Evolutionary conservation across 495 filamentous ascomycete genomes (phyloP).

Genomic region (Hypoxylon rickii): DNA sequence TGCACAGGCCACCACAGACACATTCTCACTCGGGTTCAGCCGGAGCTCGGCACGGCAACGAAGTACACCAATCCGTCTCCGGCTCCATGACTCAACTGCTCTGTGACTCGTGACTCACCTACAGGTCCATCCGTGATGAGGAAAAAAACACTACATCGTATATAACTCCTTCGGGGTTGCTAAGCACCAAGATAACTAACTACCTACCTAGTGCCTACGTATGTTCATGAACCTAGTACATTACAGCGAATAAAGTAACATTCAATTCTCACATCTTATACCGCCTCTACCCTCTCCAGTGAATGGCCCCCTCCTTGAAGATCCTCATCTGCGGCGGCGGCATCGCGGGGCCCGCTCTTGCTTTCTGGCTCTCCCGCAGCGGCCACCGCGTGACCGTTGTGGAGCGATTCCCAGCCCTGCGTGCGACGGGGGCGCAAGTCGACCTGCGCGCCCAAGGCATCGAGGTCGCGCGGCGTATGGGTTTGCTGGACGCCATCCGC

Average conservation of each 20-base stretch:
- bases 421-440: slow-evolving; percentile 54
- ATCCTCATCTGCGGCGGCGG: slow-evolving; percentile 43
- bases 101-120: not conserved
- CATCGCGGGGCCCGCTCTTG: slow-evolving; percentile 51
- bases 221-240: too few relatives aligned
- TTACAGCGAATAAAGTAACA: too few relatives aligned
- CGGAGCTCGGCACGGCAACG: not conserved
- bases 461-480: slow-evolving; percentile 56
- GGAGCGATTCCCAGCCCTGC: slow-evolving; percentile 53
- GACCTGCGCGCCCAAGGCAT: slow-evolving; percentile 58
- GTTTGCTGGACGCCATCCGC: slow-evolving; percentile 52
- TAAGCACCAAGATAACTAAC: too few relatives aligned
- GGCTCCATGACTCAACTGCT: too few relatives aligned
- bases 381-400: slow-evolving; percentile 56
- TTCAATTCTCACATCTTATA: too few relatives aligned
- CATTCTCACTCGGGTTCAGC: not conserved
- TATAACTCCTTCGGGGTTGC: too few relatives aligned
- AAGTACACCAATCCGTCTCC: too few relatives aligned
- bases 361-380: slow-evolving; percentile 57
- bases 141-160: too few relatives aligned
- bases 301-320: slow-evolving; percentile 33
- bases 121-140: too few relatives aligned
- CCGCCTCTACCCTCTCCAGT: too few relatives aligned
- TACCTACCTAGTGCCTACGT: too few relatives aligned
- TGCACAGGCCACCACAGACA: not conserved